Base-by-base conservation (phyloP, 805 yeast species). In the Maudiozyma barnettii region DNA sequence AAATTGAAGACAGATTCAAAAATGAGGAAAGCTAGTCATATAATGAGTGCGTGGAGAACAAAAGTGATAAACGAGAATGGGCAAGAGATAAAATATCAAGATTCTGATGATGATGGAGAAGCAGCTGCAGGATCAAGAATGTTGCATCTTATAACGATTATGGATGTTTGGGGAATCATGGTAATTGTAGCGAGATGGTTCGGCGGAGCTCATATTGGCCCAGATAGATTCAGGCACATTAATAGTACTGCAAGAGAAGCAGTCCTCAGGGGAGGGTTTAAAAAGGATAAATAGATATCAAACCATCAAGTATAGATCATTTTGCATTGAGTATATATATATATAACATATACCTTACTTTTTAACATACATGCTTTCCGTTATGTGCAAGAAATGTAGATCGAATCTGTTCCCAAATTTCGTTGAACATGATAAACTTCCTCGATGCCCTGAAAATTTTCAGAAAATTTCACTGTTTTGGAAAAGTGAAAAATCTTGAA, bases 31-130 rank as follows among this genome's bases (percentile, higher is more conserved):
- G 82, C 96, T 0, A 63, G 75, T 1, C 98, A 91, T 64, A 82
- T 82, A 51, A 93, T 93, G 81, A 76, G 80, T 14, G 93, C 96
- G 0, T 90, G 91, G 83, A 70, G 98, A 52, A 82, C 93, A 3
- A 72, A 72, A 47, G 63, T 60, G 0, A 67, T 59, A 1, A 45
- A 54, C 16, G 70, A 72, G 18, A 18, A 16, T 3, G 49, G 40
- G 19, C 45, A 49, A 26, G 39, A 44, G 0, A 75, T 79, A 0
- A 71, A 75, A 35, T 75, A 73, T 43, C 93, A 86, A 56, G 97
- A 93, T 56, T 89, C 86, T 56, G 97, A 93, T 59, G 98, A 93
- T 63, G 99, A 91, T 60, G 99, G 99, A 2, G 99, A 93, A 60
- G 75, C 95, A 0, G 98, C 98, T 0, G 96, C 98, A 1, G 99